Conservation (phyloP, 345 rosid genomes). For the Conringia planisiliqua region DNA sequence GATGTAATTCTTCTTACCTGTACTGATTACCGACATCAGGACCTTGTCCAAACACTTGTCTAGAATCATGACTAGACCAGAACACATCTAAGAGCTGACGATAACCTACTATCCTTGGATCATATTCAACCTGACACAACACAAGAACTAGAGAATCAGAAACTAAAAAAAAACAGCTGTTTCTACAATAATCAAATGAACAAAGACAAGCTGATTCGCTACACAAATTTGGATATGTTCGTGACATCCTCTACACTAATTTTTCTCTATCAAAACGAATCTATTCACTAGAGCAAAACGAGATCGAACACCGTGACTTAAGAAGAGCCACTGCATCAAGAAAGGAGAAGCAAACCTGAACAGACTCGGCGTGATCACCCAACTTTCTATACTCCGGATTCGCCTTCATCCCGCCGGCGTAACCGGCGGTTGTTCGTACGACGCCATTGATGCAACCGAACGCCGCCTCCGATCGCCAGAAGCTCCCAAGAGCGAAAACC, state of each 20-base stretch:
- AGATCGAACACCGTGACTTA: not conserved
- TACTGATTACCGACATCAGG: conserved; percentile 95
- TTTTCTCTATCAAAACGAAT: not conserved
- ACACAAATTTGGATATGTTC: no score
- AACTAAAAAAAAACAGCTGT: not conserved
- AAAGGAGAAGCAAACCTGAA: conserved; percentile 47
- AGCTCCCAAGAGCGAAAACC: conserved; percentile 86
- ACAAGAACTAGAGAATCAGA: not conserved
- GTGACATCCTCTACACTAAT: not conserved
- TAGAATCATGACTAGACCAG: conserved; percentile 90
- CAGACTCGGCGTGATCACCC: conserved; percentile 85
- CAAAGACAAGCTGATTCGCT: no score
- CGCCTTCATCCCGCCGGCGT: conserved; percentile 70
- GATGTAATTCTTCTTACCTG: conserved; percentile 43
- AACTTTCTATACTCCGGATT: conserved; percentile 78
- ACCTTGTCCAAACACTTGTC: conserved; percentile 95
- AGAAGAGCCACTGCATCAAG: not conserved
- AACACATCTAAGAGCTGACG: conserved; percentile 80
- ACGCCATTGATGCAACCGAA: conserved; percentile 89
- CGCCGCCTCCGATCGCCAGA: conserved; percentile 94
- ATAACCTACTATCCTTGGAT: conserved; percentile 57
- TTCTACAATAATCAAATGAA: not conserved
- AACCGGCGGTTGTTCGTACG: conserved; percentile 66
- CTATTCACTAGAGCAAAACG: not conserved
- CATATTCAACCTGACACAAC: conserved; percentile 72